A percentile compares a stretch with the other conserved stretches of the same genome.
Evolutionary conservation across 495 filamentous ascomycete genomes (phyloP).

Genomic region (Lichenothelia convexa): DNA sequence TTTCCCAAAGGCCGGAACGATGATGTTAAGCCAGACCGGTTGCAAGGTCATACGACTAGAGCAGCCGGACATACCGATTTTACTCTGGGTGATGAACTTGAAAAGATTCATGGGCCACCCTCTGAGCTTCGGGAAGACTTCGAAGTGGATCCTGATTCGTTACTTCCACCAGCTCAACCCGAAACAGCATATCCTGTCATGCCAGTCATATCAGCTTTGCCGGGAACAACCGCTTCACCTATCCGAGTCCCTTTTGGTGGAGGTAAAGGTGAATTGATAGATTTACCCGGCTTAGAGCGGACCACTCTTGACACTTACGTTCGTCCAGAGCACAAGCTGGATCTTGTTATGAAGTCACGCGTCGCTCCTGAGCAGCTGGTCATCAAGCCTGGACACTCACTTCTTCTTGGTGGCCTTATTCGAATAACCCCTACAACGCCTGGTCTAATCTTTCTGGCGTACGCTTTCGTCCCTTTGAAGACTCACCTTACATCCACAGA

Average conservation of each 20-base stretch:
- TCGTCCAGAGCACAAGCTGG: slow-evolving; percentile 35
- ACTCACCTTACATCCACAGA: slow-evolving; percentile 56
- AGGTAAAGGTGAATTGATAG: slow-evolving; percentile 79
- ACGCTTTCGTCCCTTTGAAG: slow-evolving; percentile 49
- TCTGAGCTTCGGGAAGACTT: too few species aligned
- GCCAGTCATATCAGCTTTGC: slow-evolving; percentile 67
- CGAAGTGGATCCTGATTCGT: slow-evolving; percentile 6
- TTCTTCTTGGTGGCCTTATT: slow-evolving; percentile 71
- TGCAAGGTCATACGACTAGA: slow-evolving; percentile 9
- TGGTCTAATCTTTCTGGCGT: slow-evolving; percentile 45
- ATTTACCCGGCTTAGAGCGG: slow-evolving; percentile 72
- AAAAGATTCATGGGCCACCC: too few species aligned
- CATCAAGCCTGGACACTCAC: slow-evolving; percentile 61
- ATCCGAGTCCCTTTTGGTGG: slow-evolving; percentile 77
- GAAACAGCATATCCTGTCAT: slow-evolving; percentile 61
- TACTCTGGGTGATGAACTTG: not conserved
- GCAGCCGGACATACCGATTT: not conserved
- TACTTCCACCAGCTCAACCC: slow-evolving; percentile 55
- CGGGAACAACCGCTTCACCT: slow-evolving; percentile 85
- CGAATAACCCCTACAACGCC: slow-evolving; percentile 58
- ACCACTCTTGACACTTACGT: slow-evolving; percentile 52
- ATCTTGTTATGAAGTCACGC: slow-evolving; percentile 60
- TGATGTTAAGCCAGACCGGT: slow-evolving; percentile 14
- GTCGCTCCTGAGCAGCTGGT: slow-evolving; percentile 45
- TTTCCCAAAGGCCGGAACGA: slow-evolving; percentile 63